Evolutionary conservation across 225 moss, liverwort and hornwort species (phyloP).

Genomic region (Anthoceros angustus): DNA sequence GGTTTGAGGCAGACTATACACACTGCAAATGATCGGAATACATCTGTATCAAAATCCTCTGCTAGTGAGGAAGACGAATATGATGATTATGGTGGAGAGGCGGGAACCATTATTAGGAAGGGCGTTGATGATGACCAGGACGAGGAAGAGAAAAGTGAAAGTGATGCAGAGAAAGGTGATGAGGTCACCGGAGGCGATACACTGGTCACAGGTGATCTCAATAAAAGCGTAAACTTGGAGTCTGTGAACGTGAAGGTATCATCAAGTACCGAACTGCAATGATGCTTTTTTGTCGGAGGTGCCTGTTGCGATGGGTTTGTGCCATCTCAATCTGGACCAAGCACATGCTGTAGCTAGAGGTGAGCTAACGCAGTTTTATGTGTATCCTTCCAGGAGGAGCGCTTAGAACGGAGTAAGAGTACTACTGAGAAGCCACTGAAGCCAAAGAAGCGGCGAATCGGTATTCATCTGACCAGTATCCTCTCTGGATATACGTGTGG

Average conservation of each 20-base stretch:
- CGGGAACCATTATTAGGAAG: neutral
- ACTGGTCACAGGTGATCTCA: no score
- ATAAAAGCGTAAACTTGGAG: no score
- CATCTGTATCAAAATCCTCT: neutral
- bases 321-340: neutral
- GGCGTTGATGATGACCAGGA: slow-evolving; percentile 8
- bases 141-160: slow-evolving; percentile 4
- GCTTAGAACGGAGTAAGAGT: neutral
- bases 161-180: neutral
- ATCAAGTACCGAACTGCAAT: no score
- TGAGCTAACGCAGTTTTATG: neutral
- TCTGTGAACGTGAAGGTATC: no score
- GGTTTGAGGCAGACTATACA: slow-evolving; percentile 5
- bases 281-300: no score
- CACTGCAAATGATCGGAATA: slow-evolving; percentile 9
- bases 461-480: neutral
- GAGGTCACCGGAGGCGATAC: neutral
- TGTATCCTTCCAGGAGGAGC: neutral
- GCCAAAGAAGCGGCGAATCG: neutral
- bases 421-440: neutral
- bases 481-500: neutral
- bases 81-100: slow-evolving; percentile 43
- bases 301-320: no score
- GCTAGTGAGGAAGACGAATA: slow-evolving; percentile 29
- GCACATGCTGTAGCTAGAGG: neutral